Base-by-base conservation (phyloP, 371 early-diverging fungal genomes). In the Blakeslea trispora region DNA sequence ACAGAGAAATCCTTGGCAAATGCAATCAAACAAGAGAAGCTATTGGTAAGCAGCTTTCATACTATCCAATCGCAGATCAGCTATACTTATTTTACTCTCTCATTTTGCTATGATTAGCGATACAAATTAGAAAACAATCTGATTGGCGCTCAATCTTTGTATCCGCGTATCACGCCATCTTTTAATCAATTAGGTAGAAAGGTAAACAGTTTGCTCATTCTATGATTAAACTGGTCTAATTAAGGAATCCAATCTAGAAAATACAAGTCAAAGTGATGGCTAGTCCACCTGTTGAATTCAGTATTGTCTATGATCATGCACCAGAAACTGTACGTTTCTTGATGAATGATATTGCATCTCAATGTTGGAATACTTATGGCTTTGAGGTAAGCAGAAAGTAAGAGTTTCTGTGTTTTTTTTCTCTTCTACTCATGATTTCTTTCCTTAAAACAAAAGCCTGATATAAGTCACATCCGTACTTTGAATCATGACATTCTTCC, bases 361-460 rank as follows among this genome's bases (percentile, higher is more conserved):
- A 54, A 43, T 53, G 59, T 6, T 75, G 75, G 75, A 42, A 53
- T n/a, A 1, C 22, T 3, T 52, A 65, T 61, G 72, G 72, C 10
- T 21, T 59, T 5, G 62, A 66, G 65, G 72, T 71, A 59, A 54
- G 2, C n/a, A 6, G 17, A 23, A 18, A 49, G 17, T n/a, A n/a
- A n/a, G n/a, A n/a, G n/a, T n/a, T n/a, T n/a, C n/a, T n/a, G n/a
- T n/a, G n/a, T n/a, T n/a, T n/a, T n/a, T n/a, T n/a, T n/a, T n/a
- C n/a, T n/a, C n/a, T n/a, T n/a, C n/a, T n/a, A n/a, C 22, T 19
- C 31, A 11, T 46, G 24, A 28, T 22, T 48, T 22, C 9, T 43
- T 4, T 39, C 48, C 42, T 24, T 14, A 7, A 49, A 1, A 3
- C 39, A 1, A 24, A 46, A 68, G 67, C 67, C 69, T 1, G 50